Evolutionary conservation across 148 eudicot genomes (phyloP), one percentile per base, ranked within the genome.

Genomic region (Camellia sinensis): DNA sequence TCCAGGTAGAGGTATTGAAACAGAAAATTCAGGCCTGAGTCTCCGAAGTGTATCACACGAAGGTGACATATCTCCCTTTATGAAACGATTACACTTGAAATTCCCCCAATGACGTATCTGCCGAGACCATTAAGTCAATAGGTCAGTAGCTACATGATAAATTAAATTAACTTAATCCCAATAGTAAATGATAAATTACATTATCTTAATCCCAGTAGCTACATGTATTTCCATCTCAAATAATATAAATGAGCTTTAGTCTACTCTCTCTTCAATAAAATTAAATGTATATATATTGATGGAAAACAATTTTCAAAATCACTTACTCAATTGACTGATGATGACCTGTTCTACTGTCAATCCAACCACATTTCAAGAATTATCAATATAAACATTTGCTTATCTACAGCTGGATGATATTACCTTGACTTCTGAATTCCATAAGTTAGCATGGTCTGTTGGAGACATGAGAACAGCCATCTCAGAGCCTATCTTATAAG

Each of bases 11-110:
- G 73, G 72, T 46, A 68, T 79, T 21, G 83, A 85, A 37, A 85
- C 78, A 43, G 82, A 74, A 80, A 76, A 84, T 79, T 83, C 87
- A 83, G 86, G 84, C 76, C 80, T 84, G 48, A 86, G 69, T 83
- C 88, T 87, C 81, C 85, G 78, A 8, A 86, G 71, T 73, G 78
- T 68, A 73, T 87, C 91, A 89, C 82, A 77, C 76, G 91, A 85
- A 57, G 82, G 46, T 88, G 84, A 84, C 87, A 81, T 83, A 85
- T 82, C 88, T 84, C 88, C 89, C 82, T 78, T 87, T 66, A 85
- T 62, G 67, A 79, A 83, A 84, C 76, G 87, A 77, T 37, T 82
- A 79, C 82, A 84, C 77, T 77, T 81, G 65, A 89, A 84, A 80
- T 76, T 79, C 59, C 81, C 79, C 45, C 71, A 78, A 82, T 53